Evolutionary conservation across 805 yeast genomes (phyloP), one percentile per base, ranked within the genome.

Genomic region (Cyberlindnera galapagoensis): DNA sequence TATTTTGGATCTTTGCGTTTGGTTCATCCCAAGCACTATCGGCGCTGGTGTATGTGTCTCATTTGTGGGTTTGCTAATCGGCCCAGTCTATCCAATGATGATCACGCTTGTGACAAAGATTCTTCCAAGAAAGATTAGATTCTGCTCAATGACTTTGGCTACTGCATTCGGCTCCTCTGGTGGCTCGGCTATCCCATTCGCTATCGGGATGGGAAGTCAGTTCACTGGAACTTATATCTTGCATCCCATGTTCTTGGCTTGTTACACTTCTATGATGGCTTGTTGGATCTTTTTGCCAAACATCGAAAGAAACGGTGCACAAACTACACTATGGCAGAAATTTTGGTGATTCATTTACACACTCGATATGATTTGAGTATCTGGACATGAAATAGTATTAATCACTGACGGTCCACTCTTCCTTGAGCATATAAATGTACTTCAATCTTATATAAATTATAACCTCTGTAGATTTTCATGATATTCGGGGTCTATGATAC

Each of bases 151-250:
- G 42, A 69, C 76, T 1, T 59, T 72, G 26, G 64, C 63, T 52
- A 68, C 76, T 1, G 76, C 77, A 0, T 69, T 71, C 47, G 79
- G 79, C 1, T 63, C 72, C 7, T 60, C 71, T 14, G 79, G 79
- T 12, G 79, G 77, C n/a, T 74, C 76, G 3, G 45, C 71, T 5
- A 61, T 70, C 36, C 78, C 78, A 18, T 71, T 72, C 42, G 28
- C 70, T 11, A 69, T 71, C 11, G 79, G 79, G 22, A 48, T 72
- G 31, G 52, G 69, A 12, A 59, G 73, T 5, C 66, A 71, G 45
- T 52, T 36, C 29, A 49, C 47, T 4, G 75, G 76, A 3, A 60
- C 76, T 0, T 71, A 40, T 40, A 71, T 70, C 4, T 64, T 72
- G 20, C 61, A 70, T 52, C 77, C 79, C 4, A 52, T 66, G 15